A percentile compares a stretch with the other conserved stretches of the same genome.
These are phyloP conservation scores for Beauveria sp. DNA, from an alignment of 2,329 filamentous ascomycete species.

Conservation along the genomic window DNA sequence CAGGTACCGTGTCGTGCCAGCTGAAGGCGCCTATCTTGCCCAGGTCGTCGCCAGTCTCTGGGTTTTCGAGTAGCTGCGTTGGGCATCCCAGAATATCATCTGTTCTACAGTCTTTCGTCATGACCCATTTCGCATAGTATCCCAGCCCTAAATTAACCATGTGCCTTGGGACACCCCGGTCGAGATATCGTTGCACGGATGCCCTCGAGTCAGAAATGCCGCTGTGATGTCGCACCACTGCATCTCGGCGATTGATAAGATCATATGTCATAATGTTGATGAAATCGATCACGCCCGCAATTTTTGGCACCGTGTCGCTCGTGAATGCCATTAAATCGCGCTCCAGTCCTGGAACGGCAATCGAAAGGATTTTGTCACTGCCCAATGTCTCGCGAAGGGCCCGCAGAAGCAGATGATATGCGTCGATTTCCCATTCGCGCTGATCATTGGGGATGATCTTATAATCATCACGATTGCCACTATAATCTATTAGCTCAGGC, in stretches of 20 bases:
- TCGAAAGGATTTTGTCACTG: slow-evolving; percentile 50
- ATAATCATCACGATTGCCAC: slow-evolving; percentile 65
- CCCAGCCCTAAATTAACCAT: slow-evolving; percentile 58
- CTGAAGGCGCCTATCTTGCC: slow-evolving; percentile 53
- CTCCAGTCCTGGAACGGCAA: slow-evolving; percentile 59
- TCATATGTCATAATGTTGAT: slow-evolving; percentile 67
- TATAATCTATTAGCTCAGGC: slow-evolving; percentile 14
- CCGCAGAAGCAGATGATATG: slow-evolving; percentile 53
- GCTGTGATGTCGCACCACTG: slow-evolving; percentile 55
- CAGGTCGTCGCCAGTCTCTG: slow-evolving; percentile 46
- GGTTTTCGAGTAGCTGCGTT: slow-evolving; percentile 50
- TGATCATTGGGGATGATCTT: slow-evolving; percentile 53
- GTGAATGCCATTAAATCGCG: slow-evolving; percentile 64
- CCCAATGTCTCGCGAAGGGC: slow-evolving; percentile 53
- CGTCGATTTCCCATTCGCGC: slow-evolving; percentile 54
- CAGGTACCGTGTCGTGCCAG: slow-evolving; percentile 48
- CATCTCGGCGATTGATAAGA: slow-evolving; percentile 62
- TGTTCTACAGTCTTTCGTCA: slow-evolving; percentile 37
- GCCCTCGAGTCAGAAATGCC: slow-evolving; percentile 49
- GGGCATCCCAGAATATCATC: slow-evolving; percentile 43
- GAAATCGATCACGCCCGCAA: slow-evolving; percentile 54
- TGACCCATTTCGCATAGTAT: slow-evolving; percentile 62
- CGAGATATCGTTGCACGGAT: slow-evolving; percentile 52
- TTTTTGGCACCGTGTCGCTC: slow-evolving; percentile 45
- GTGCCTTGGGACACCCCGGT: slow-evolving; percentile 39